phyloP scores from a whole-genome alignment of 1,284 basidiomycete species.

The Paramarasmius palmivorus region DNA sequence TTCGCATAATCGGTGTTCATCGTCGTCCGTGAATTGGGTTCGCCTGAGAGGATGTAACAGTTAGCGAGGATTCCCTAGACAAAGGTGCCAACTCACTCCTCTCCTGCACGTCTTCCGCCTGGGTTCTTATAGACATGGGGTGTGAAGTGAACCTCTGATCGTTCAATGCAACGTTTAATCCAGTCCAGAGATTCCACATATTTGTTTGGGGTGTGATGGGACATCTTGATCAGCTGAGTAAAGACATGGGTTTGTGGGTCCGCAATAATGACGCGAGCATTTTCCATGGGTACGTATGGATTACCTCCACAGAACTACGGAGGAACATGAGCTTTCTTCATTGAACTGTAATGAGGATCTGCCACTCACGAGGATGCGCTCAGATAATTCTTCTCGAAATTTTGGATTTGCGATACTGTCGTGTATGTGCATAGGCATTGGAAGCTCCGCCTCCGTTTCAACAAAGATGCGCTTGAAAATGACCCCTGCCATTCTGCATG shows the following conservation, averaged over 20 bases:
- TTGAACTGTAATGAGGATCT: conserved; percentile 1
- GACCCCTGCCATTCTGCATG: conserved; percentile 72
- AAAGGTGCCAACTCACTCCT: conserved; percentile 56
- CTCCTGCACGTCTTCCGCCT: conserved; percentile 74
- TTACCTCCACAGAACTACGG: conserved; percentile 75
- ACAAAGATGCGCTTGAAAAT: conserved; percentile 74
- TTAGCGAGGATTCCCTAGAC: conserved; percentile 3
- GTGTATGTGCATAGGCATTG: conserved; percentile 76
- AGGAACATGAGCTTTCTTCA: conserved; percentile 6
- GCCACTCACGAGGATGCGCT: conserved; percentile 64
- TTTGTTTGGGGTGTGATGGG: conserved; percentile 64
- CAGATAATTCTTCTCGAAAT: conserved; percentile 58
- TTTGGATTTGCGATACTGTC: conserved; percentile 74
- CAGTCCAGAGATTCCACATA: conserved; percentile 77
- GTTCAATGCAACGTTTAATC: conserved; percentile 79
- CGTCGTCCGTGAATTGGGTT: conserved; percentile 32
- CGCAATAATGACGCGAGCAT: conserved; percentile 72
- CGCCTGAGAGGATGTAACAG: conserved; percentile 42
- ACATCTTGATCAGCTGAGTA: conserved; percentile 64
- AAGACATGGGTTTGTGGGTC: conserved; percentile 76
- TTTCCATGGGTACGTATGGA: conserved; percentile 61
- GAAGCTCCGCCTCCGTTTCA: conserved; percentile 44
- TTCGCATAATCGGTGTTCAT: conserved; percentile 44
- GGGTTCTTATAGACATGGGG: conserved; percentile 79
- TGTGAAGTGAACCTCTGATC: conserved; percentile 60